These are phyloP conservation scores for Nicotiana knightiana DNA, from an alignment of 257 asterid genomes.

Conservation along the genomic window DNA sequence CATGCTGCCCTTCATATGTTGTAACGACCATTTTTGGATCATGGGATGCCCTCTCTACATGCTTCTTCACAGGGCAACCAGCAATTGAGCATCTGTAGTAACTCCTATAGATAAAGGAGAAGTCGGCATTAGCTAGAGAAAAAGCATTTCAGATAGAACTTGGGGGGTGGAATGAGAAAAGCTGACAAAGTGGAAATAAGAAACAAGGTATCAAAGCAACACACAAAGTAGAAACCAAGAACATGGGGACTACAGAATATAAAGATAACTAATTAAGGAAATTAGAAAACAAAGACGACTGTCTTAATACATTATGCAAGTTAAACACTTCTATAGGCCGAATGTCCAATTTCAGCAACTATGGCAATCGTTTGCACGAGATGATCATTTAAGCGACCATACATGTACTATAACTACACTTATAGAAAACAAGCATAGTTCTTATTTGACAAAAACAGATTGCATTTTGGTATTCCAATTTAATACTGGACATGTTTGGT, in stretches of 20 bases:
- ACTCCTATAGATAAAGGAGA: conserved; percentile 49
- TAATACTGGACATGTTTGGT: neutral
- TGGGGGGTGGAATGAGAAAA: neutral
- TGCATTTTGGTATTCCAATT: neutral
- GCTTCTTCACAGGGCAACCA: conserved; percentile 88
- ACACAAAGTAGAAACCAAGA: neutral
- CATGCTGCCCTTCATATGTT: conserved; percentile 80
- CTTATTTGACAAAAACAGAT: neutral
- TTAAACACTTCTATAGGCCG: neutral
- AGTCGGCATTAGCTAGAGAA: conserved; percentile 15
- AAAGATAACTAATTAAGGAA: neutral
- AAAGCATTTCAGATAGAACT: neutral
- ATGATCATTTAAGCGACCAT: neutral
- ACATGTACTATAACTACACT: neutral
- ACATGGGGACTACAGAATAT: neutral
- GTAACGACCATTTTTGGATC: conserved; percentile 71
- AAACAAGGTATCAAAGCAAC: neutral
- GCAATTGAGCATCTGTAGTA: conserved; percentile 80
- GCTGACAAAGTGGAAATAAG: neutral
- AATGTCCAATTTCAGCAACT: neutral
- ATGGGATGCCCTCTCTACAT: conserved; percentile 83
- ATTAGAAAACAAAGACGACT: neutral
- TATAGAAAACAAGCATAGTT: neutral
- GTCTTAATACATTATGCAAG: neutral
- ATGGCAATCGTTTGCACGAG: neutral